Base-by-base conservation (phyloP, 2,329 filamentous ascomycete genomes). In the Lachnellula willkommii region DNA sequence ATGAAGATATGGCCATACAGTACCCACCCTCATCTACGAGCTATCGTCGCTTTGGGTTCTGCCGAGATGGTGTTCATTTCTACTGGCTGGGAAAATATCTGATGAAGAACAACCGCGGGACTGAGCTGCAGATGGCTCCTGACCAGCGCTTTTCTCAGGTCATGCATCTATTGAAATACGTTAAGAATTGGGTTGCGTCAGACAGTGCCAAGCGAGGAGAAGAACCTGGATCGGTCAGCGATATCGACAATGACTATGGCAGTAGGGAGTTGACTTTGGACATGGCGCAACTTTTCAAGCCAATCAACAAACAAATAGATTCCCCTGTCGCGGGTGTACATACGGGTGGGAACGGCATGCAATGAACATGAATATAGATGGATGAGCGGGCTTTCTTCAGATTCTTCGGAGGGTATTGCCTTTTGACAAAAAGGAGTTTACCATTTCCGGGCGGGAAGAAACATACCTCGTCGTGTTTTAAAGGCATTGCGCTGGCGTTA, bases 21-120 rank as follows among this genome's bases (percentile, higher is more conserved):
- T 90, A 89, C 59, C 82, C 84, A 6, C 80, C 73, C 24, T 66
- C 69, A 5, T 73, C 73, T n/a, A 75, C 74, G n/a, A 79, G 79
- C 53, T 75, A 75, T 50, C 76, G 78, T 48, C 81, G 86, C 15
- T 79, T 84, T 61, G 87, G 87, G 0, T 89, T 89, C 69, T 89
- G 83, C 53, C 75, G 85, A 50, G 87, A 90, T 63, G 86, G 80
- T 1, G 80, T 89, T 14, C 85, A 88, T 64, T 90, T 86, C 68
- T 90, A 85, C 72, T 90, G 83, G 78, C 76, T 90, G 43, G 86
- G 84, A 15, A 85, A 80, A 58, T 79, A 82, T 64, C 77, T 89
- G 65, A 72, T 89, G 53, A 81, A 83, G 66, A 80, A 81, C 58
- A 80, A 79, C 17, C 73, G 77, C 26, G 67, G 74, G 12, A 71